Evolutionary conservation across 306 rosid genomes (phyloP), one percentile per base, ranked within the genome.

Genomic region (Lathyrus oleraceus): DNA sequence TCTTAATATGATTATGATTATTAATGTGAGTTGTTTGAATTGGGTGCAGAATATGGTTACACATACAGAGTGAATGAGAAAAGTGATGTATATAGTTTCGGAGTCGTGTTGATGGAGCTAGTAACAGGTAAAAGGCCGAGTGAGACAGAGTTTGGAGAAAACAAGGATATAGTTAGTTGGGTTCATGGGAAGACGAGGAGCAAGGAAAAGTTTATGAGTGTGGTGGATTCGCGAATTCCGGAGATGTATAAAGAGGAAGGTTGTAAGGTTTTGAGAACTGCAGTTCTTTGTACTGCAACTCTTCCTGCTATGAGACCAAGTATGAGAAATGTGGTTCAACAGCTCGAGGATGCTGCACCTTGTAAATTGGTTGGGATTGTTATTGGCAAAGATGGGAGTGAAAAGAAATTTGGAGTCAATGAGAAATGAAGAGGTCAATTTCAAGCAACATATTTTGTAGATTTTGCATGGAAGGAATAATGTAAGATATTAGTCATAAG

Each of bases 71-170:
- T 95, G 58, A 91, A 81, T 13, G 99, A 91, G 85, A 95, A 95
- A 81, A 86, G 97, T 57, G 99, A 95, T 6, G 96, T 94, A 39
- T 94, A 94, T 21, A 94, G 99, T 39, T 94, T 91, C 38, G 97
- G 99, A 2, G 99, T 95, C 19, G 99, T 95, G 20, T 42, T 95
- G 10, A 81, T 95, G 91, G 99, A 95, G 80, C 61, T 95, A 1
- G 97, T 91, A 65, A 87, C 85, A 0, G 96, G 99, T 0, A 95
- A 87, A 59, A 95, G 81, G 79, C 88, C 99, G 4, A 91, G 78
- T 1, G 97, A 95, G 23, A 38, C 87, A 0, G 96, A 85, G 40
- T 95, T 80, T 23, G 96, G 96, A 15, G 97, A 91, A 57, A 91
- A 78, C 51, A 84, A 73, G 32, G 99, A 95, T 72, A 88, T 94